Evolutionary conservation across 2,329 filamentous ascomycete genomes (phyloP).

Genomic region (Diatrype stigma): DNA sequence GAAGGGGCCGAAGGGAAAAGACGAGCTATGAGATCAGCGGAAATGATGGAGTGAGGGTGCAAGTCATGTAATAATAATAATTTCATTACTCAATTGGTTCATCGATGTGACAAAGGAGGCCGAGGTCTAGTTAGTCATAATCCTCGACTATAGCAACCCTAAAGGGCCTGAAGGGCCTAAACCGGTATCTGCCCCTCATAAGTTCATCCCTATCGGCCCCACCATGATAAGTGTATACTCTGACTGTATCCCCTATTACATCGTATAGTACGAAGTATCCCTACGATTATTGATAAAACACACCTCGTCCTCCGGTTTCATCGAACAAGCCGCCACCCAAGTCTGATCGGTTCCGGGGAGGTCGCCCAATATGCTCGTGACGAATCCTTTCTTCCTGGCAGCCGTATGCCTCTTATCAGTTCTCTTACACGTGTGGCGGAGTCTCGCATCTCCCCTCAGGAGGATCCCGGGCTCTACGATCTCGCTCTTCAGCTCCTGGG

Average conservation of each 20-base stretch:
- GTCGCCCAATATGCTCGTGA: constrained; percentile 16
- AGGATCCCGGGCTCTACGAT: constrained; percentile 44
- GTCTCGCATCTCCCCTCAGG: constrained; percentile 34
- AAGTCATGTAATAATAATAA: too few relatives aligned
- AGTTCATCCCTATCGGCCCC: too few relatives aligned
- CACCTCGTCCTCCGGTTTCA: too few relatives aligned
- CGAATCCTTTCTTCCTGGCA: constrained; percentile 17
- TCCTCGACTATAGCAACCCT: too few relatives aligned
- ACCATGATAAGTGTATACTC: too few relatives aligned
- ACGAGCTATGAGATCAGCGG: constrained; percentile 9
- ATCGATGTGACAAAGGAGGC: neutral
- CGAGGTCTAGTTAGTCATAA: too few relatives aligned
- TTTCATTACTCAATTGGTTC: neutral
- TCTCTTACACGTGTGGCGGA: constrained; percentile 21
- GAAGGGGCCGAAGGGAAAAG: constrained; percentile 6
- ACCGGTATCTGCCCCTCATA: too few relatives aligned
- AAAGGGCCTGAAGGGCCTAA: too few relatives aligned
- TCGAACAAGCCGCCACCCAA: too few relatives aligned
- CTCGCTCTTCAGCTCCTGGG: constrained; percentile 46
- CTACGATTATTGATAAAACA: too few relatives aligned
- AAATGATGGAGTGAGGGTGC: neutral
- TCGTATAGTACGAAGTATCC: neutral
- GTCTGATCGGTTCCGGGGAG: neutral
- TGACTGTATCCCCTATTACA: too few relatives aligned
- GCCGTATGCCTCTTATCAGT: constrained; percentile 8